A percentile compares a stretch with the other conserved stretches of the same genome.
These are phyloP conservation scores for Phragmites australis DNA, from an alignment of 176 grass and related monocot genomes.

Conservation along the genomic window DNA sequence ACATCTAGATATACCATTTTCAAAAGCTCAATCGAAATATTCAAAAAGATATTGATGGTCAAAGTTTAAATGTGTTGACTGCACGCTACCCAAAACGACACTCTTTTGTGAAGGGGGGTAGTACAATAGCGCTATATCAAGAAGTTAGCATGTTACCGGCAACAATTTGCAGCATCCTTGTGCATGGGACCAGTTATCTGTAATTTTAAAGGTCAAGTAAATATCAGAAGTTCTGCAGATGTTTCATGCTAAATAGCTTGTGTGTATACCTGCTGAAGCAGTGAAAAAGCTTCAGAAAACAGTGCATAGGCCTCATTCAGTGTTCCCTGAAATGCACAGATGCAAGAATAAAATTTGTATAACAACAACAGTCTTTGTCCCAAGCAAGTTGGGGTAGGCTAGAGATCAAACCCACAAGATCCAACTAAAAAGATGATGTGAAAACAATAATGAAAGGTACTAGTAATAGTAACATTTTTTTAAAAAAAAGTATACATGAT, in stretches of 20 bases:
- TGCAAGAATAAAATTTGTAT: slow-evolving; percentile 29
- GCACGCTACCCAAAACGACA: background rate
- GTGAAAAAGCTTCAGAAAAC: slow-evolving; percentile 94
- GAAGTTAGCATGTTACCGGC: slow-evolving; percentile 62
- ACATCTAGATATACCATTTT: too few relatives aligned
- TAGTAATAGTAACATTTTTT: too few relatives aligned
- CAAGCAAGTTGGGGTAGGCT: too few relatives aligned
- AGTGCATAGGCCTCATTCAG: slow-evolving; percentile 88
- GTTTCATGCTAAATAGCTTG: slow-evolving; percentile 5
- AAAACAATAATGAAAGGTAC: too few relatives aligned
- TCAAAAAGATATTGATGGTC: too few relatives aligned
- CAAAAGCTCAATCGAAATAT: too few relatives aligned
- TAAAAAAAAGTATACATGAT: too few relatives aligned
- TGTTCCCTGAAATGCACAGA: slow-evolving; percentile 78
- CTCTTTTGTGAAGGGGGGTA: background rate
- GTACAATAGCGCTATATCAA: background rate
- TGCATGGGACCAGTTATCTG: slow-evolving; percentile 98
- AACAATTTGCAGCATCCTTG: slow-evolving; percentile 93
- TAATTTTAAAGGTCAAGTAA: slow-evolving; percentile 41
- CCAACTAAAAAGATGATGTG: too few relatives aligned
- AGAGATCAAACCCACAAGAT: too few relatives aligned
- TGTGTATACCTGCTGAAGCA: slow-evolving; percentile 86
- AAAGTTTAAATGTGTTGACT: background rate
- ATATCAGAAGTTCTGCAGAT: slow-evolving; percentile 25
- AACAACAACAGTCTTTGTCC: too few relatives aligned